Percentiles rank a stretch among this genome's conserved stretches.
These are phyloP conservation scores for Castanea sativa DNA, from an alignment of 306 rosid species.

Conservation along the genomic window DNA sequence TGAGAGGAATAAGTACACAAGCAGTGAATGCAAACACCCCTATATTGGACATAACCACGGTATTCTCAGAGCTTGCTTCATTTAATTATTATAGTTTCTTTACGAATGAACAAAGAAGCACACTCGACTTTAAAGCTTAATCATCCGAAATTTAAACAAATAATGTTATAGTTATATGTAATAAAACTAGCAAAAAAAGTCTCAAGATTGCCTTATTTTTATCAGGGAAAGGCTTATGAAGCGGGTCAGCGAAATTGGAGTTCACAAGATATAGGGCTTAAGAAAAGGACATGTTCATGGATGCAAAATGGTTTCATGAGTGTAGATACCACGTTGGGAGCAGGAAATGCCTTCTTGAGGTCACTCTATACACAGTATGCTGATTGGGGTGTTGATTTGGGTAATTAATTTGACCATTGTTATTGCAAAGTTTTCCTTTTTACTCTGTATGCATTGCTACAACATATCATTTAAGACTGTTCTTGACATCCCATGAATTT, in stretches of 20 bases:
- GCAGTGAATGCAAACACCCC: conserved; percentile 91
- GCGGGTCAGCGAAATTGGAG: conserved; percentile 71
- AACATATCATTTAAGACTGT: background rate
- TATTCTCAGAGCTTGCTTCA: conserved; percentile 19
- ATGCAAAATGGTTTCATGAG: conserved; percentile 95
- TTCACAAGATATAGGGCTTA: conserved; percentile 77
- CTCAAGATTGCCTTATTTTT: conserved; percentile 15
- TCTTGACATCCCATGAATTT: conserved; percentile 1
- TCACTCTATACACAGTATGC: conserved; percentile 86
- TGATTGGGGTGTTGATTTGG: conserved; percentile 91
- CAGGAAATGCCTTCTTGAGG: conserved; percentile 83
- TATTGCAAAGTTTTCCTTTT: conserved; percentile 19
- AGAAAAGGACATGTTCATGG: conserved; percentile 77
- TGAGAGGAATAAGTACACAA: conserved; percentile 99
- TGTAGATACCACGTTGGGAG: conserved; percentile 68
- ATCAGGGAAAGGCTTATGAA: conserved; percentile 61
- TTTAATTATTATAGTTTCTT: background rate
- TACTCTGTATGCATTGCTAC: background rate
- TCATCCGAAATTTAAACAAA: background rate
- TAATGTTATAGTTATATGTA: background rate
- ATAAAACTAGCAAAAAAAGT: background rate
- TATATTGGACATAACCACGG: conserved; percentile 72
- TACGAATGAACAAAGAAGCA: background rate
- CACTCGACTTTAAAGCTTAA: background rate
- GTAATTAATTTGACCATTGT: conserved; percentile 37